These are phyloP conservation scores for Elaeagnus macrophylla DNA, from an alignment of 306 rosid genomes.

Conservation along the genomic window DNA sequence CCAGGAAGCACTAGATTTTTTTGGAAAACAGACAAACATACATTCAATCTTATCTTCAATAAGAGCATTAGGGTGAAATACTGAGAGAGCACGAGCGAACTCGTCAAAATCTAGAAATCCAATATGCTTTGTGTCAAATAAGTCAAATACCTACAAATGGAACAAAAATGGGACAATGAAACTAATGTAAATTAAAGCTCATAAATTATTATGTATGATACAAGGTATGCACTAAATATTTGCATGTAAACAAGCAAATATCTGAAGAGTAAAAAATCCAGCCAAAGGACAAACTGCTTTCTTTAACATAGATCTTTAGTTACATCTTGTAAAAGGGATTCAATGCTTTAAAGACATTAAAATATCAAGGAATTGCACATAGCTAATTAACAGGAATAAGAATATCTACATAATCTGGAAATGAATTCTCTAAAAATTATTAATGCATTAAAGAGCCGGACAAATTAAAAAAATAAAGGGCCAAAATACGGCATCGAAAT, in stretches of 20 bases:
- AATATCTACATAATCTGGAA: too few relatives aligned
- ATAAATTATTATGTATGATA: neutral
- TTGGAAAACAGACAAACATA: slow-evolving; percentile 26
- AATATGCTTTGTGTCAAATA: slow-evolving; percentile 53
- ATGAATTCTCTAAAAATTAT: too few relatives aligned
- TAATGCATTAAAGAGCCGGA: too few relatives aligned
- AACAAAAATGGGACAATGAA: slow-evolving; percentile 17
- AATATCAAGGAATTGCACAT: too few relatives aligned
- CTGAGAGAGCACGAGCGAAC: slow-evolving; percentile 75
- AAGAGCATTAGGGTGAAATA: slow-evolving; percentile 77
- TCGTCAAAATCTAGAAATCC: slow-evolving; percentile 68
- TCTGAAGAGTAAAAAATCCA: neutral
- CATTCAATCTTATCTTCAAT: slow-evolving; percentile 67
- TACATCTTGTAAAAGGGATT: too few relatives aligned
- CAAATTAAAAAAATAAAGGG: neutral
- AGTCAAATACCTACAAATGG: slow-evolving; percentile 62
- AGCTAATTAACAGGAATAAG: too few relatives aligned
- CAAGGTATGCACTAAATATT: neutral
- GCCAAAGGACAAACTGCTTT: too few relatives aligned
- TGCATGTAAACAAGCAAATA: neutral
- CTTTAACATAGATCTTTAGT: too few relatives aligned
- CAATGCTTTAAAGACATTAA: too few relatives aligned
- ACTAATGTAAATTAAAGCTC: slow-evolving; percentile 3
- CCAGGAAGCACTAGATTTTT: neutral
- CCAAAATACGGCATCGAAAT: neutral